These are phyloP conservation scores for Coprinopsis strossmayeri DNA, from an alignment of 768 basidiomycete species.

Conservation along the genomic window DNA sequence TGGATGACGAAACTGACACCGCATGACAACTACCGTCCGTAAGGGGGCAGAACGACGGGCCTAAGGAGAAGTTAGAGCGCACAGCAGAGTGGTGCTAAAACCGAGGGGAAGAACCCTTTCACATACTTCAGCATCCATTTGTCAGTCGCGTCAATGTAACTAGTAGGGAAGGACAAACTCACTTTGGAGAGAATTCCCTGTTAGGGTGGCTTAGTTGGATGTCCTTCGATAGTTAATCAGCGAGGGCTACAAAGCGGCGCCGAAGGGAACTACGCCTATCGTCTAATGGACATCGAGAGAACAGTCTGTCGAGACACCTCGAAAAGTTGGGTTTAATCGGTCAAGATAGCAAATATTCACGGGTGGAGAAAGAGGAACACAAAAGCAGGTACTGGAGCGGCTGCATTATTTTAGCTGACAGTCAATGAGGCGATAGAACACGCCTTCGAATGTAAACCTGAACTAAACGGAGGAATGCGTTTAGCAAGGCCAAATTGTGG, in stretches of 20 bases:
- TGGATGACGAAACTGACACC: too few species aligned
- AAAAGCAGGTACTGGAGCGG: too few species aligned
- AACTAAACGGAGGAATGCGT: background rate
- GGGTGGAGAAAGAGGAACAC: too few species aligned
- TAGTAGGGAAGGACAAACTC: background rate
- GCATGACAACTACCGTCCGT: background rate
- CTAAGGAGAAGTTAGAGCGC: background rate
- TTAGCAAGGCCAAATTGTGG: slow-evolving; percentile 2
- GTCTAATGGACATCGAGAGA: too few species aligned
- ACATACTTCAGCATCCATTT: background rate
- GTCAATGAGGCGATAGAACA: too few species aligned
- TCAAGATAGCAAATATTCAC: too few species aligned
- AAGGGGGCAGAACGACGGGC: background rate
- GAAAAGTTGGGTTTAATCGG: too few species aligned
- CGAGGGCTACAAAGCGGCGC: background rate
- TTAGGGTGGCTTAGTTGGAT: background rate
- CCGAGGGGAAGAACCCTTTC: background rate
- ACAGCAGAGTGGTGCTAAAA: background rate
- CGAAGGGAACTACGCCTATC: too few species aligned
- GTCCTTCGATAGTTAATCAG: background rate
- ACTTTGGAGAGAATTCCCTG: background rate
- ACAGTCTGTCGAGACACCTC: too few species aligned
- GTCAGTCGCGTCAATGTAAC: background rate
- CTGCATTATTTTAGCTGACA: too few species aligned
- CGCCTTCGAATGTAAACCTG: too few species aligned